phyloP scores from a whole-genome alignment of 2,329 filamentous ascomycete genomes.

The Fusarium torreyae region DNA sequence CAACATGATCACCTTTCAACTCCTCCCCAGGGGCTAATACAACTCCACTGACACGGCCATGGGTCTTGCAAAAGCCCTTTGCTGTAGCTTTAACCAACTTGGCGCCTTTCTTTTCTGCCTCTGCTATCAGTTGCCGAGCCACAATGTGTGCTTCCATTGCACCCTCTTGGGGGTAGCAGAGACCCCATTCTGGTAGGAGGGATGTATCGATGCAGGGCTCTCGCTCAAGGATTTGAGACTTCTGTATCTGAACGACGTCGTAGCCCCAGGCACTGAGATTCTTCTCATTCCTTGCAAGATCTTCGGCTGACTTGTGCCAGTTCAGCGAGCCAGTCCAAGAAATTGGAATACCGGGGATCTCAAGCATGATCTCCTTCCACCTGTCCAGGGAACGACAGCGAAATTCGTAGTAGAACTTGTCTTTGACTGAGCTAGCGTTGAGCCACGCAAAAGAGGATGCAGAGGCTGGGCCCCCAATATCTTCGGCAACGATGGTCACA shows the following conservation, averaged over 20 bases:
- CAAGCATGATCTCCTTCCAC: slow-evolving; percentile 25
- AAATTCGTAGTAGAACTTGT: slow-evolving; percentile 31
- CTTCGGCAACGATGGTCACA: slow-evolving; percentile 35
- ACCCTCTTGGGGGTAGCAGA: slow-evolving; percentile 30
- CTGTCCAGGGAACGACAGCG: slow-evolving; percentile 28
- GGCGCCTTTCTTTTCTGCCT: not conserved
- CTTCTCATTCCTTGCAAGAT: not conserved
- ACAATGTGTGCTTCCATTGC: slow-evolving; percentile 32
- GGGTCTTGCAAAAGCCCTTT: not conserved
- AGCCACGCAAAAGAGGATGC: slow-evolving; percentile 37
- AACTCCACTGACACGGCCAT: not conserved
- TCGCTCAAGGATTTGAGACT: not conserved
- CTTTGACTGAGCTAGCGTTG: slow-evolving; percentile 28
- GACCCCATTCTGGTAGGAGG: slow-evolving; percentile 12
- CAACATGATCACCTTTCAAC: slow-evolving; percentile 8
- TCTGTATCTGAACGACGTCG: not conserved
- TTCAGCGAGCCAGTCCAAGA: slow-evolving; percentile 37
- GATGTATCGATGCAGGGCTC: slow-evolving; percentile 9
- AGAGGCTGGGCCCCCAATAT: slow-evolving; percentile 28
- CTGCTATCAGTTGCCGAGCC: slow-evolving; percentile 27
- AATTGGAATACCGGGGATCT: slow-evolving; percentile 25
- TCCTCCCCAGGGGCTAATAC: slow-evolving; percentile 6
- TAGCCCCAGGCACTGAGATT: slow-evolving; percentile 28
- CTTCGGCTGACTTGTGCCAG: slow-evolving; percentile 24
- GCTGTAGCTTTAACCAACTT: slow-evolving; percentile 6